Evolutionary conservation across 1,284 basidiomycete genomes (phyloP), one percentile per base, ranked within the genome.

Genomic region (Laetiporus sulphureus): DNA sequence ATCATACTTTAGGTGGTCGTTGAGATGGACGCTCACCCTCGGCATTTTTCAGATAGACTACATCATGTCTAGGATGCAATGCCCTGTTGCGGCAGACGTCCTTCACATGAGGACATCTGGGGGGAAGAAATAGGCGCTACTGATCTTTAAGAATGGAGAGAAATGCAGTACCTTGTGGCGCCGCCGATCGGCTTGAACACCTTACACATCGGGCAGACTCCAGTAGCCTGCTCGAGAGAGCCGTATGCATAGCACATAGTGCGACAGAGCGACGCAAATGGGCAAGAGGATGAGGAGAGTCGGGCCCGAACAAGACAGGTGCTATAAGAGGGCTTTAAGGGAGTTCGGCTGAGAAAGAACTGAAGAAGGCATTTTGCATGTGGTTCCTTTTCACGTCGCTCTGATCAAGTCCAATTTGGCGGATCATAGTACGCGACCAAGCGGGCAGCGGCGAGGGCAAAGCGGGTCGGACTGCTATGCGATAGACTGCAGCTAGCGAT

Each of bases 161-260:
- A 42, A 35, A 16, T 45, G 31, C 46, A 35, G 40, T 43, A 82
- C 83, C 75, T 79, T 48, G 74, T 55, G 54, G 58, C 63, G 45
- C n/a, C n/a, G n/a, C 63, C 24, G 4, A 40, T 80, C 59, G 60
- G 78, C 67, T 67, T 74, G 67, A 83, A 87, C 48, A 85, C 79
- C 66, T 77, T 83, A 73, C 85, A 89, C 83, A 89, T 87, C 4
- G 83, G 81, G 60, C 85, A 89, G 42, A 72, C 71, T 42, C 69
- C 71, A 31, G 73, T 73, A 20, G 75, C 72, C 60, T 80, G 74
- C 60, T 82, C 77, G 51, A 79, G 60, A 31, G 82, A 81, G 55
- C 79, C 79, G 48, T 77, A 69, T 44, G 70, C 69, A 61, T 77
- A 82, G 63, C 85, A 89, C 86, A 89, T 89, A 46, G 55, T 55